phyloP scores from a whole-genome alignment of 2,329 filamentous ascomycete genomes.

The Alternaria incomplexa region DNA sequence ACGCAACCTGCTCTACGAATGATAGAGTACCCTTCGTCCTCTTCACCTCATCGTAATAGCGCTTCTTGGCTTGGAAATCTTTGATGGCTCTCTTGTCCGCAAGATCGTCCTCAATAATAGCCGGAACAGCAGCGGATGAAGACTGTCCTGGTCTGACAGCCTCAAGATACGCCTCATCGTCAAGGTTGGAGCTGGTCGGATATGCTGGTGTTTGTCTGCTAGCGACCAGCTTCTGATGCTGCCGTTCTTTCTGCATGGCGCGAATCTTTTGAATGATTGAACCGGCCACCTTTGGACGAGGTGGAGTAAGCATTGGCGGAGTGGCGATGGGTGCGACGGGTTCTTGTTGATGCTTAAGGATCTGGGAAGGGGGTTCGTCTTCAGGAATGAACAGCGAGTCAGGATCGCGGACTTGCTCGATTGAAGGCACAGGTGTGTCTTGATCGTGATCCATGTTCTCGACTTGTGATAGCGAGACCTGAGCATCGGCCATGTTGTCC shows the following conservation, averaged over 20 bases:
- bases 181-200: neutral
- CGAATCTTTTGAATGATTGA: conserved; percentile 16
- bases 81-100: conserved; percentile 14
- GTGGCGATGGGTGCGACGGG: neutral
- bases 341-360: neutral
- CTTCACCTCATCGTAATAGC: conserved; percentile 26
- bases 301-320: neutral
- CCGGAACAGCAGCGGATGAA: neutral
- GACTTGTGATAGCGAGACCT: neutral
- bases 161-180: conserved; percentile 22
- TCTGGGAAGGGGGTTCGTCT: neutral
- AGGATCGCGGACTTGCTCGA: conserved; percentile 2
- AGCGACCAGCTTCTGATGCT: conserved; percentile 6
- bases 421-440: neutral
- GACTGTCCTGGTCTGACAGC: conserved; percentile 9
- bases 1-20: conserved; percentile 38
- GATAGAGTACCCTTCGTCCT: conserved; percentile 19
- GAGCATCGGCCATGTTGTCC: neutral
- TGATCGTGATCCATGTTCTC: neutral
- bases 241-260: conserved; percentile 11
- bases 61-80: conserved; percentile 28
- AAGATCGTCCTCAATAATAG: conserved; percentile 9
- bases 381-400: conserved; percentile 25
- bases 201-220: neutral
- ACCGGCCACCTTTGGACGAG: neutral